Evolutionary conservation across 352 stramenopile genomes (phyloP).

Genomic region (Pythium pyrilobum): DNA sequence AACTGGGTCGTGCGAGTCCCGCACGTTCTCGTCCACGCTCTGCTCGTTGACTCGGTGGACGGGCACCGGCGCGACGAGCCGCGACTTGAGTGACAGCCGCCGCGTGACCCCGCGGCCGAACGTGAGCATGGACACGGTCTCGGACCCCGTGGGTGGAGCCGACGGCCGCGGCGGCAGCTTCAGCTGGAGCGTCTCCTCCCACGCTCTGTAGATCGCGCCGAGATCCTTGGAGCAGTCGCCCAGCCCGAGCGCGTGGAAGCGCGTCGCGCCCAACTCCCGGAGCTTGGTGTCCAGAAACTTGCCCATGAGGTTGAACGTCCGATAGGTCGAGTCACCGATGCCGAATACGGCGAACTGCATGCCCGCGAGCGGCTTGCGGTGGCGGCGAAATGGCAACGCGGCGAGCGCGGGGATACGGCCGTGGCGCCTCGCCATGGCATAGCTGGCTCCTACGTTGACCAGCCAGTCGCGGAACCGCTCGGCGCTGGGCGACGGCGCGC

Average conservation of each 20-base stretch:
- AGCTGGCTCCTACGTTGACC: too few relatives aligned
- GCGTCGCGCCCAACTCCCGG: constrained; percentile 63
- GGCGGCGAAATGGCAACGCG: not conserved
- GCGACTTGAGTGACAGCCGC: too few relatives aligned
- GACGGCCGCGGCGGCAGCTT: not conserved
- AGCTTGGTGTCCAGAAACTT: constrained; percentile 86
- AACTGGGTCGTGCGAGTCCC: too few relatives aligned
- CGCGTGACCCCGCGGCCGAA: too few relatives aligned
- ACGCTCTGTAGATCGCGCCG: constrained; percentile 52
- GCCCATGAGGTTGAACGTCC: constrained; percentile 95
- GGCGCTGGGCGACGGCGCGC: constrained; percentile 93
- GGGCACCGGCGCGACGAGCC: not conserved
- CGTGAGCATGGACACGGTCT: too few relatives aligned
- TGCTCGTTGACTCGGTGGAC: not conserved
- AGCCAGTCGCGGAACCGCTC: constrained; percentile 21
- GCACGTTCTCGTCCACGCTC: too few relatives aligned
- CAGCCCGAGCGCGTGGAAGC: constrained; percentile 73
- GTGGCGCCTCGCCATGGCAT: not conserved
- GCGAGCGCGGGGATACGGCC: not conserved
- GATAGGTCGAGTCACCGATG: constrained; percentile 93
- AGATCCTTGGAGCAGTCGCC: constrained; percentile 90
- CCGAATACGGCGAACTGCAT: constrained; percentile 94
- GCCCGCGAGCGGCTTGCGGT: constrained; percentile 4
- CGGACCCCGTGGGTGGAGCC: not conserved
- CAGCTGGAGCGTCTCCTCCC: constrained; percentile 70